Conservation (phyloP, 225 moss, liverwort and hornwort species). For the Pleurozium schreberi region DNA sequence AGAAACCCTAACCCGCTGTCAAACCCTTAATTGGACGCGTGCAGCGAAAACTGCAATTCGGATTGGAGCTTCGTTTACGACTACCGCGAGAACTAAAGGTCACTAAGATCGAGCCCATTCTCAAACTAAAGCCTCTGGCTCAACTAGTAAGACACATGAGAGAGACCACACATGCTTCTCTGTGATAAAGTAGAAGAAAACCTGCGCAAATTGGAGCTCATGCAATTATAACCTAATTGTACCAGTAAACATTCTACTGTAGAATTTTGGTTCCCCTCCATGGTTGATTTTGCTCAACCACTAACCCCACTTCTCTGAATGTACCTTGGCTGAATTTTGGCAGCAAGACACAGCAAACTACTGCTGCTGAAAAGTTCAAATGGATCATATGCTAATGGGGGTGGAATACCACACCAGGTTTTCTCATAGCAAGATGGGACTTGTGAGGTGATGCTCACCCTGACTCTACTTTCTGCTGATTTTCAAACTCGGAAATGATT, state of each 20-base stretch:
- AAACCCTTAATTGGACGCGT: slow-evolving; percentile 4
- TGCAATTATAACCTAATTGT: background rate
- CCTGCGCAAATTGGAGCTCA: background rate
- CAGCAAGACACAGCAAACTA: background rate
- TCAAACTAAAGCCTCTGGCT: background rate
- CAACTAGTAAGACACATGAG: background rate
- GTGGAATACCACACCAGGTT: background rate
- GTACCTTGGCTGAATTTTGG: background rate
- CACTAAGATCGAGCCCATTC: background rate
- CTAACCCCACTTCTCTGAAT: background rate
- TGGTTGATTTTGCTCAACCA: background rate
- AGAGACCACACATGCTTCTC: background rate
- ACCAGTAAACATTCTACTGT: background rate
- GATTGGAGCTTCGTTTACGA: background rate
- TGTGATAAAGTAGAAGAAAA: too few species aligned
- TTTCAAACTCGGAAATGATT: slow-evolving; percentile 58
- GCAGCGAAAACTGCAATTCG: background rate
- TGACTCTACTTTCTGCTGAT: slow-evolving; percentile 1
- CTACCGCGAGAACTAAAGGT: background rate
- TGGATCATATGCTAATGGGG: background rate
- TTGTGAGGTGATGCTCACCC: background rate
- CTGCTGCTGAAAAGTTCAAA: background rate
- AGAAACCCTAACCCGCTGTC: slow-evolving; percentile 25
- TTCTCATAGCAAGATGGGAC: background rate
- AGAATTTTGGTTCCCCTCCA: background rate